Base-by-base conservation (phyloP, 2,329 filamentous ascomycete species). In the Mycocentrospora acerina region DNA sequence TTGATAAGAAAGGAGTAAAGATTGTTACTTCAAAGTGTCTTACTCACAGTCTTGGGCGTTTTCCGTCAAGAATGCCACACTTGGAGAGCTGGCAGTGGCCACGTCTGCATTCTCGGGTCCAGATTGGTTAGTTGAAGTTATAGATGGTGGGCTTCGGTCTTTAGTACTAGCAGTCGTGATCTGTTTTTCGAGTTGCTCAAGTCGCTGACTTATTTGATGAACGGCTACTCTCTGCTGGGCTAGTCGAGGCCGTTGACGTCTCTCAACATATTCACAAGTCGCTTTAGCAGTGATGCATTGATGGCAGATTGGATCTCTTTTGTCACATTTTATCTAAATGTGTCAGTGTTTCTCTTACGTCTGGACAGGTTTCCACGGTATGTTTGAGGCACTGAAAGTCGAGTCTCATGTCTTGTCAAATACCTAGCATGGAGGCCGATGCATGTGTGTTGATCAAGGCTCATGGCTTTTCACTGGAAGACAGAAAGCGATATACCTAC, bases 261-360 rank as follows among this genome's bases (percentile, higher is more conserved):
- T 46, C 29, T 55, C 57, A 11, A 60, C 47, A 42, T 62, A 62
- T 24, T 56, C 43, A 32, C 59, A 62, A 19, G 59, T 55, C 16
- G 38, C 33, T 8, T 46, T 48, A 10, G 55, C 53, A 13, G 46
- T 47, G 16, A 51, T 42, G 37, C 59, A 61, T 33, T 61, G 59
- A 32, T 56, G 51, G 33, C 59, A 62, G 9, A 37, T 38, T 8
- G 52, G 52, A 10, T 57, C 44, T 13, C 14, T 45, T 43, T 49
- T 60, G 24, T 62, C 53, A 26, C 59, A 62, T 44, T 61, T 62
- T 24, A 60, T 53, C 55, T 62, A 24, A 12, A n/a, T n/a, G n/a
- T n/a, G n/a, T n/a, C n/a, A n/a, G n/a, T n/a, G n/a, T n/a, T n/a
- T n/a, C n/a, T n/a, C 24, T 8, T n/a, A 25, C 24, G 8, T 8